Conservation (phyloP, 768 basidiomycete genomes). For the Leccinum sublutescens region DNA sequence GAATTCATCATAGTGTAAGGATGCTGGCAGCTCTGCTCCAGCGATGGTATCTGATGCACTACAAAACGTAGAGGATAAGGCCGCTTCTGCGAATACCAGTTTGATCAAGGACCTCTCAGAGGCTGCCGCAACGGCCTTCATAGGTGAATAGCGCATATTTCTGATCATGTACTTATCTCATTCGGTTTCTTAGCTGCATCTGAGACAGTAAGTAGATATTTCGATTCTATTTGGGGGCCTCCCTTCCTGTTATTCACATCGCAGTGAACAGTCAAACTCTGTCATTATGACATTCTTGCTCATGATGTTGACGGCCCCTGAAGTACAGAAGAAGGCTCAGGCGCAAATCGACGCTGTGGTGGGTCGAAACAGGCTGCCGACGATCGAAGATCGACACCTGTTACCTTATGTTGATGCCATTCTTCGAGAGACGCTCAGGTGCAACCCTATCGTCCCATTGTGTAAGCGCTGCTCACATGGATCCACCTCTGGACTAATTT, state of each 20-base stretch:
- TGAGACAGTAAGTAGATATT: conserved; percentile 16
- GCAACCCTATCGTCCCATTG: conserved; percentile 13
- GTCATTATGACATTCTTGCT: conserved; percentile 22
- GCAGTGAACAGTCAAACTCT: conserved; percentile 21
- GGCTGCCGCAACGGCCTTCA: conserved; percentile 22
- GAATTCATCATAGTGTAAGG: conserved; percentile 7
- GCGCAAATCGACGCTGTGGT: conserved; percentile 22
- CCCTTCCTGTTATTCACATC: background rate
- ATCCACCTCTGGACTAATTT: background rate
- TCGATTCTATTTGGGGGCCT: background rate
- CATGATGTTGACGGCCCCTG: conserved; percentile 18
- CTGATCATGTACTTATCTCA: background rate
- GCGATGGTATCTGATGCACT: conserved; percentile 24
- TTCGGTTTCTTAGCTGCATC: conserved; percentile 12
- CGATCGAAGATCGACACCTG: conserved; percentile 13
- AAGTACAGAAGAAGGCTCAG: conserved; percentile 20
- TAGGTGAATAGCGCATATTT: conserved; percentile 7
- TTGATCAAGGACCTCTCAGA: conserved; percentile 18
- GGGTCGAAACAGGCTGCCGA: conserved; percentile 13
- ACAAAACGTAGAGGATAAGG: conserved; percentile 7
- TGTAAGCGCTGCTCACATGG: background rate
- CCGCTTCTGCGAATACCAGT: background rate
- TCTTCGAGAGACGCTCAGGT: conserved; percentile 21
- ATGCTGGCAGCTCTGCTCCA: conserved; percentile 6
- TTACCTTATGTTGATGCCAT: conserved; percentile 24